Percentiles rank a stretch among this genome's conserved stretches.
These are phyloP conservation scores for Mortierella sp. DNA, from an alignment of 371 early-diverging fungal species.

Conservation along the genomic window DNA sequence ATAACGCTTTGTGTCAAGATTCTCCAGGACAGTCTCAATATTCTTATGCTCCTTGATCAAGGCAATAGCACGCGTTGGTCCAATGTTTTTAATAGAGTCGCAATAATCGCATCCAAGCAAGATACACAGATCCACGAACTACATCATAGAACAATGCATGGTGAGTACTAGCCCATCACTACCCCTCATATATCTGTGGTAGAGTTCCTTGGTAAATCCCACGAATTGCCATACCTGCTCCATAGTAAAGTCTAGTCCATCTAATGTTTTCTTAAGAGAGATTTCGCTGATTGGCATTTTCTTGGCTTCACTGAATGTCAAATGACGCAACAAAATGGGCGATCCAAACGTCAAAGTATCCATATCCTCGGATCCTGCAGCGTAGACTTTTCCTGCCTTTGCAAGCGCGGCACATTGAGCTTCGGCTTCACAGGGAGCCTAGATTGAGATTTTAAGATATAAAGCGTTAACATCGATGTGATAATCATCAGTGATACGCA, in stretches of 20 bases:
- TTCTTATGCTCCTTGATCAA: conserved; percentile 91
- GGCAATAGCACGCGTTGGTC: conserved; percentile 92
- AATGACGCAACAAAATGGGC: conserved; percentile 94
- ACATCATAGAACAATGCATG: conserved; percentile 1
- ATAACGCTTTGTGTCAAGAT: conserved; percentile 81
- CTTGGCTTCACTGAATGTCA: conserved; percentile 94
- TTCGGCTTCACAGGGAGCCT: conserved; percentile 99
- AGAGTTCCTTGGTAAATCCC: neutral
- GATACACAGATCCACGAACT: conserved; percentile 99
- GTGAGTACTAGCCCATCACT: neutral
- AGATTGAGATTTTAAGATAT: neutral
- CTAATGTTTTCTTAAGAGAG: conserved; percentile 84
- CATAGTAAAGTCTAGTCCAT: conserved; percentile 84
- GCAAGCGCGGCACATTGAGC: conserved; percentile 98
- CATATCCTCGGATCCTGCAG: conserved; percentile 99
- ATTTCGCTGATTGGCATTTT: conserved; percentile 97
- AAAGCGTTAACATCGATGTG: neutral
- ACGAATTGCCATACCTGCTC: conserved; percentile 66
- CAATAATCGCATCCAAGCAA: conserved; percentile 99
- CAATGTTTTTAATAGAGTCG: conserved; percentile 96
- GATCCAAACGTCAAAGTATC: conserved; percentile 98
- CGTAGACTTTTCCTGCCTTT: conserved; percentile 90
- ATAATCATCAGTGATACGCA: neutral
- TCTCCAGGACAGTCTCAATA: conserved; percentile 90
- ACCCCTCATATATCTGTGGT: neutral